A percentile compares a stretch with the other conserved stretches of the same genome.
Evolutionary conservation across 305 asterid genomes (phyloP).

Genomic region (Fraxinus xanthoxyloides): DNA sequence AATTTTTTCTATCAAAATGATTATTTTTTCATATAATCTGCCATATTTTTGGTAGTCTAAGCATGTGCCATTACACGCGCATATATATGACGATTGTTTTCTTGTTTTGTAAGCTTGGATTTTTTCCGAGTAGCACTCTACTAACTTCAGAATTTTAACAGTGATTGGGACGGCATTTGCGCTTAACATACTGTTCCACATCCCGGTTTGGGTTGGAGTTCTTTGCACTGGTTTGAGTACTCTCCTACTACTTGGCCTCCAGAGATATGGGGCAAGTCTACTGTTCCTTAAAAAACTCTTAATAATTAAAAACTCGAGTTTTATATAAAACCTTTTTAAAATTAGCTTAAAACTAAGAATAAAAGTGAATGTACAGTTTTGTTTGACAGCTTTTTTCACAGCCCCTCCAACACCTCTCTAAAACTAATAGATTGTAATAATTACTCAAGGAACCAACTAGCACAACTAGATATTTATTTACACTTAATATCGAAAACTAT

Average conservation of each 20-base stretch:
- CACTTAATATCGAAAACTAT: neutral
- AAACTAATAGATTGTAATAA: too few relatives aligned
- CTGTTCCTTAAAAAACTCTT: neutral
- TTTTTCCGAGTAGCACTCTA: neutral
- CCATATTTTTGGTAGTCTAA: neutral
- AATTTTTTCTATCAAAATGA: neutral
- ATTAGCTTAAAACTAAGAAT: neutral
- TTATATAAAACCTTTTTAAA: neutral
- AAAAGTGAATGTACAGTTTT: too few relatives aligned
- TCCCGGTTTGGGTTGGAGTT: slow-evolving; percentile 92
- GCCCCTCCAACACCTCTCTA: too few relatives aligned
- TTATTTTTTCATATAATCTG: neutral
- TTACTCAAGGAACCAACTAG: neutral
- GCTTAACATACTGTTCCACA: slow-evolving; percentile 64
- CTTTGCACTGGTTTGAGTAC: slow-evolving; percentile 84
- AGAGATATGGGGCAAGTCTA: slow-evolving; percentile 70
- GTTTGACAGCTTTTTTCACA: too few relatives aligned
- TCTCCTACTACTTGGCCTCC: slow-evolving; percentile 75
- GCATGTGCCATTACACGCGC: neutral
- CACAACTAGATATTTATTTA: neutral
- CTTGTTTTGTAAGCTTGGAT: neutral
- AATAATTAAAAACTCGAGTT: too few relatives aligned
- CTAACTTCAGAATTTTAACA: slow-evolving; percentile 21
- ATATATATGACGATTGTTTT: neutral
- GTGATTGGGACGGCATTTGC: slow-evolving; percentile 98